Percentiles rank a stretch among this genome's conserved stretches.
phyloP scores from a whole-genome alignment of 2,329 filamentous ascomycete species.

The Ilyonectria destructans region DNA sequence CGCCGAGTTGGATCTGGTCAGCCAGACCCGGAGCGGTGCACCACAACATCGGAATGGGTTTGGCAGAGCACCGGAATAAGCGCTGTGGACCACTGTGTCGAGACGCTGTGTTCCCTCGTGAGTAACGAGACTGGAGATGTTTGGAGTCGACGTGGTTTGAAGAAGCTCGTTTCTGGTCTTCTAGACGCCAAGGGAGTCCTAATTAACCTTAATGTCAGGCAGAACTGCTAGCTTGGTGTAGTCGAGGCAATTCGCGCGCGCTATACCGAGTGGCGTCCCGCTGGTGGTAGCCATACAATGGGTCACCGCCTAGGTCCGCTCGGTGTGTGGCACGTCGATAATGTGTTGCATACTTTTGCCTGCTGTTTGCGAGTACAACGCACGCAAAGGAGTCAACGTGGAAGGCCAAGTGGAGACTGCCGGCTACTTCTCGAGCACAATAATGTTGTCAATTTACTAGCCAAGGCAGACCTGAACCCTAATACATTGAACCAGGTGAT shows the following conservation, averaged over 20 bases:
- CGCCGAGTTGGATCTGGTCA: constrained; percentile 66
- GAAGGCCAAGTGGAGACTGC: not conserved
- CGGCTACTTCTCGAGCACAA: too few relatives aligned
- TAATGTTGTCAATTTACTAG: too few relatives aligned
- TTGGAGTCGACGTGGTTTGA: not conserved
- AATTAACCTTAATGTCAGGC: constrained; percentile 59
- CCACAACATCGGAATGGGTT: constrained; percentile 66
- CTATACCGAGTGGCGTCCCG: constrained; percentile 59
- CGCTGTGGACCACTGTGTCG: constrained; percentile 72
- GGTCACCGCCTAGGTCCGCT: constrained; percentile 69
- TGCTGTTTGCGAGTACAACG: constrained; percentile 71
- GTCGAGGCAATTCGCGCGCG: constrained; percentile 70
- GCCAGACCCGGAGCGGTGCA: constrained; percentile 68
- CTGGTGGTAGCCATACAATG: constrained; percentile 68
- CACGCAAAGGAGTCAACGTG: not conserved
- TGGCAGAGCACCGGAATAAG: constrained; percentile 74
- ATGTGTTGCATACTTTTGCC: constrained; percentile 63
- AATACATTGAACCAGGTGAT: too few relatives aligned
- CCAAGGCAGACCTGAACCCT: too few relatives aligned
- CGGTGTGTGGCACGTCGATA: constrained; percentile 73
- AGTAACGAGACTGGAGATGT: constrained; percentile 55
- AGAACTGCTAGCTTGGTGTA: constrained; percentile 66
- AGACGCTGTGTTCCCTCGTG: constrained; percentile 64
- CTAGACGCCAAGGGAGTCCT: constrained; percentile 36
- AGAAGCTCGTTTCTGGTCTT: constrained; percentile 17